Evolutionary conservation across 176 grass and related monocot genomes (phyloP), one percentile per base, ranked within the genome.

Genomic region (Carex pumila): DNA sequence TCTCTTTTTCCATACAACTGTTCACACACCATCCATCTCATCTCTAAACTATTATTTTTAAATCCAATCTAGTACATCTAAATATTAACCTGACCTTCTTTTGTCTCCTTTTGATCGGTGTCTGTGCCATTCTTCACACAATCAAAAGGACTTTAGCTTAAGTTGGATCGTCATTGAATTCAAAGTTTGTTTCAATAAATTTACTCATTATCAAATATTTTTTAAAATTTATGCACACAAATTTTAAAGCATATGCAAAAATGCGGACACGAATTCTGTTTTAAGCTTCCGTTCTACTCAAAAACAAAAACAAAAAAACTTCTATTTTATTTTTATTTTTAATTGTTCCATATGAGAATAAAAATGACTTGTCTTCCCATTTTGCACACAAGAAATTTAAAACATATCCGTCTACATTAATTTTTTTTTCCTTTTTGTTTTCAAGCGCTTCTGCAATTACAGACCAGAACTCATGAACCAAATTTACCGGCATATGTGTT

Each of bases 21-120:
- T 83, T 83, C 62, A 54, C 79, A 81, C n/a, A 63, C 31, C 36
- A 63, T 50, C 29, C 62, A 25, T 83, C 81, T 83, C 19, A 54
- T 52, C 22, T 11, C 41, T 15, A 56, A 68, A 82, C n/a, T 82
- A 52, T 1, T 66, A 19, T 81, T 66, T 67, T 78, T 83, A 8
- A 50, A 50, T 69, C 22, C 47, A 32, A 66, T 68, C 61, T 83
- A 68, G 62, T 83, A 83, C 71, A 65, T 85, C 61, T 50, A 50
- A 47, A 50, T 50, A 50, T 50, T 50, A 50, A 65, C 56, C 71
- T 79, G 70, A 39, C 84, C 47, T 78, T 25, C 32, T 18, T 85
- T 85, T 85, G 84, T 85, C 71, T n/a, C 69, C 62, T 83, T 69
- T 32, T 54, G 12, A 83, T 83, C 64, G 43, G 62, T 69, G 21